phyloP scores from a whole-genome alignment of 1,284 basidiomycete species.

The Ustilago cynodontis region DNA sequence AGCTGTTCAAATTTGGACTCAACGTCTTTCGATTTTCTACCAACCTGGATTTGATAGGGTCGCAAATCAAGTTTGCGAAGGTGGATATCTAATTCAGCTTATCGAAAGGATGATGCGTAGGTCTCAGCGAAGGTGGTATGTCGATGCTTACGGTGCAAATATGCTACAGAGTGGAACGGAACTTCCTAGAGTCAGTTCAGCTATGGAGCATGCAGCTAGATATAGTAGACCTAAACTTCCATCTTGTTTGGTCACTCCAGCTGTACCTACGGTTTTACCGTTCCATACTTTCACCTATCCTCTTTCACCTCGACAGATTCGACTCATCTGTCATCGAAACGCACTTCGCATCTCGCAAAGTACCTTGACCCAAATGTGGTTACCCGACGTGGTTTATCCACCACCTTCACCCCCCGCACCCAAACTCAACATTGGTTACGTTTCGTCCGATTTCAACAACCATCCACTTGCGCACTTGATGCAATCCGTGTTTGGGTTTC shows the following conservation, averaged over 20 bases:
- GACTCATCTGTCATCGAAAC: conserved; percentile 76
- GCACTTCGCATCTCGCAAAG: conserved; percentile 75
- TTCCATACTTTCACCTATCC: conserved; percentile 77
- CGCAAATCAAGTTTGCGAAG: conserved; percentile 72
- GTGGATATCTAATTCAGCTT: conserved; percentile 75
- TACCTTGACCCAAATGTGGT: conserved; percentile 74
- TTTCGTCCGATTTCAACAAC: conserved; percentile 77
- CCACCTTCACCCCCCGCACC: conserved; percentile 74
- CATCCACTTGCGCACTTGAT: conserved; percentile 77
- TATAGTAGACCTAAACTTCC: conserved; percentile 71
- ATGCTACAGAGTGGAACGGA: conserved; percentile 13
- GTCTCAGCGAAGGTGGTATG: conserved; percentile 75
- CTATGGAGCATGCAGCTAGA: conserved; percentile 17
- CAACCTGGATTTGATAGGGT: conserved; percentile 61
- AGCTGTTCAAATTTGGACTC: conserved; percentile 71
- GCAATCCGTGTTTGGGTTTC: conserved; percentile 76
- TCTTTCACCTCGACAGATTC: conserved; percentile 73
- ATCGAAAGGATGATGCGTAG: conserved; percentile 74
- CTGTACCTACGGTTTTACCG: conserved; percentile 75
- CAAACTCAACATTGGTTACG: conserved; percentile 75
- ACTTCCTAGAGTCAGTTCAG: conserved; percentile 26
- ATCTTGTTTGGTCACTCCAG: conserved; percentile 71
- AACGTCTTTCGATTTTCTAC: conserved; percentile 71
- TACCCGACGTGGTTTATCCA: conserved; percentile 73
- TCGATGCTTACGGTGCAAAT: conserved; percentile 65